Evolutionary conservation across 225 moss, liverwort and hornwort genomes (phyloP), one percentile per base, ranked within the genome.

Genomic region (Anthoceros angustus): DNA sequence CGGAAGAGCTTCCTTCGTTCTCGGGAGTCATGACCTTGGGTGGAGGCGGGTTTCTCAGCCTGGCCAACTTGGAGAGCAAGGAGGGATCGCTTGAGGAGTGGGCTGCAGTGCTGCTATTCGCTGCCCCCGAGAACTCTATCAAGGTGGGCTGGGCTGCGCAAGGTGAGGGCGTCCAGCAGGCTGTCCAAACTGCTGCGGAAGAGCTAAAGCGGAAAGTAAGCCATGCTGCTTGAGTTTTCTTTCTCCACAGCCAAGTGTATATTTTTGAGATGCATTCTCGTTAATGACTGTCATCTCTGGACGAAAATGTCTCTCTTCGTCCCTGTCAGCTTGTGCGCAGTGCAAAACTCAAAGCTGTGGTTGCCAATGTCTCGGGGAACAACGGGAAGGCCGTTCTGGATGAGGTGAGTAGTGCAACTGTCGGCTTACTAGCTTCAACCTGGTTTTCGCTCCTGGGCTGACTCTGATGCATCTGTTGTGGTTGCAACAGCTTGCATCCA

Each of bases 1-100:
- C 55, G 23, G 55, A 20, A 55, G 55, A 55, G n/a, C 18, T 18
- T 4, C n/a, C 55, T 55, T 20, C 8, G 18, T 8, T 55, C 8
- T 55, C 55, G 7, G 55, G 55, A 55, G 55, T 55, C 10, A 55
- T 55, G 55, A 55, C 55, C 55, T 55, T 55, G 55, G n/a, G 55
- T 55, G 55, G 14, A 8, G 55, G 55, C 23, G 55, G 55, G 23
- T 55, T 55, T 15, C 55, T 55, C 16, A 55, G 55, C 23, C n/a
- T 55, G 55, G 55, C 55, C 14, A 23, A 55, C 23, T 55, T 55
- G 55, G n/a, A 55, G 23, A 23, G 55, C 16, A 55, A 55, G 23
- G 55, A 55, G 23, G 55, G 55, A 55, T 55, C 14, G 18, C 55
- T 55, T 15, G 55, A 12, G 23, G n/a, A 20, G n/a, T 55, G 55